Base-by-base conservation (phyloP, 768 basidiomycete species). In the Termitomyces titanicus region DNA sequence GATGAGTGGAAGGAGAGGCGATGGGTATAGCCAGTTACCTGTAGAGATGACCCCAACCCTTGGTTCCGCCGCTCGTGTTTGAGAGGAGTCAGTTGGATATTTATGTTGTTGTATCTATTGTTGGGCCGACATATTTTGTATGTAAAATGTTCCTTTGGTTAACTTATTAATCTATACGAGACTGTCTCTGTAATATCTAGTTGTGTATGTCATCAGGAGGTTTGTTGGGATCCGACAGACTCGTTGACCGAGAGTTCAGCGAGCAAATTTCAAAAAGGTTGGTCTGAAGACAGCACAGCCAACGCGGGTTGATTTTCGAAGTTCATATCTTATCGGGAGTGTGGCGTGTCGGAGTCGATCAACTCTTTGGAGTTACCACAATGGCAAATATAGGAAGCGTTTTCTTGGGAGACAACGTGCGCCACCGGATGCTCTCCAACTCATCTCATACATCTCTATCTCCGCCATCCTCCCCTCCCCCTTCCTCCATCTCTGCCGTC, bases 391-490 rank as follows among this genome's bases (percentile, higher is more conserved):
- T 92, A 51, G 89, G 90, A 47, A 89, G 87, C 64, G 89, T 88
- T 22, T 92, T 92, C 70, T 77, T 92, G 51, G 91, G 90, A 54
- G 91, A 92, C 72, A 69, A 83, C 8, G 81, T 83, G 65, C 84
- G 87, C 58, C 77, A 79, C 61, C 83, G 88, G 39, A 70, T 85
- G 39, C 68, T 88, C 12, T 81, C 63, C 45, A 45, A 61, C 51
- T 59, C 65, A 55, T 59, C 61, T 44, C 51, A 62, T 56, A 73
- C 76, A 47, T 70, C 77, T 46, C 70, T 72, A 11, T 57, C 61
- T 39, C 43, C 64, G 38, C 57, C 66, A 58, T 60, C 61, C 24
- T 56, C 66, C 54, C 74, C 77, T 51, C 72, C 77, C 31, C 70
- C 71, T 11, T 65, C 72, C 15, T 70, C 72, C 40, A 72, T 70